phyloP scores from a whole-genome alignment of 345 rosid species.

The Sonneratia caseolaris region DNA sequence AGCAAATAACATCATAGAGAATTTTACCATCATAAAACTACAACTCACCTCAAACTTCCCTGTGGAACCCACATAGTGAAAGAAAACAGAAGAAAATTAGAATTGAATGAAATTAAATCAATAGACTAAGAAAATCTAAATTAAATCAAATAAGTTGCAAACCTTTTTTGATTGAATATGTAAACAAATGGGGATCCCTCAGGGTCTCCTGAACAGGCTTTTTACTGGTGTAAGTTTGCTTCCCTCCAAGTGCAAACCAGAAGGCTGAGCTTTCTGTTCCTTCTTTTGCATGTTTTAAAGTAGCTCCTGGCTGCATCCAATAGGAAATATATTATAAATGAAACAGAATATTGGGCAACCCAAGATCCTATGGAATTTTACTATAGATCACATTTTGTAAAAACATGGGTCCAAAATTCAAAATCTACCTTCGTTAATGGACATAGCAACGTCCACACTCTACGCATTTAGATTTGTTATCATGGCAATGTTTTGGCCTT shows the following conservation, averaged over 20 bases:
- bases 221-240: conserved; percentile 79
- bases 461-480: background rate
- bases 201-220: conserved; percentile 46
- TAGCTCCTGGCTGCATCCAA: conserved; percentile 65
- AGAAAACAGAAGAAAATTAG: conserved; percentile 27
- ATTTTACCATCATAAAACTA: conserved; percentile 14
- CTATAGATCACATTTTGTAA: background rate
- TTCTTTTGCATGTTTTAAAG: conserved; percentile 87
- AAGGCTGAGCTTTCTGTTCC: conserved; percentile 95
- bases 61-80: conserved; percentile 26
- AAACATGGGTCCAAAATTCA: background rate
- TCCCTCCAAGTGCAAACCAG: conserved; percentile 98
- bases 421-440: background rate
- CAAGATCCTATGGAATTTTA: background rate
- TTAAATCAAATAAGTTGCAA: conserved; percentile 6
- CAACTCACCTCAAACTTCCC: conserved; percentile 91
- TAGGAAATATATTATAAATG: conserved; percentile 11
- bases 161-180: conserved; percentile 67
- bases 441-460: background rate
- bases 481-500: background rate
- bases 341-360: background rate
- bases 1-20: conserved; percentile 9
- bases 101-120: conserved; percentile 5
- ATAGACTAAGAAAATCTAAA: background rate
- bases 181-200: conserved; percentile 87